These are phyloP conservation scores for Entomortierella lignicola DNA, from an alignment of 192 early-diverging fungal species.

Conservation along the genomic window DNA sequence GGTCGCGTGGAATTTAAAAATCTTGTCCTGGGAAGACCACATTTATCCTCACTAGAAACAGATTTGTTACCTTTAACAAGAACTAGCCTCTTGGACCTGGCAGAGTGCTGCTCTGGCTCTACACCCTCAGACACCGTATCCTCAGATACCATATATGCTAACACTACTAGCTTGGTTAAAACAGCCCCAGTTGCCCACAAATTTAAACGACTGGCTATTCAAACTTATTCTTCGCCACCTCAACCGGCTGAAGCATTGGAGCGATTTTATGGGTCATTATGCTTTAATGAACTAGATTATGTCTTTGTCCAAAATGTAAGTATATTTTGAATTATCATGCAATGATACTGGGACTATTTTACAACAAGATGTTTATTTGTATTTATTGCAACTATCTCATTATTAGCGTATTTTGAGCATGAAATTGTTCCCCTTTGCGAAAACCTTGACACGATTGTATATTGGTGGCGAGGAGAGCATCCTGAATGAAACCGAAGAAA, in stretches of 20 bases:
- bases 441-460: constrained; percentile 3
- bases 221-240: constrained; percentile 6
- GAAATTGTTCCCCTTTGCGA: constrained; percentile 26
- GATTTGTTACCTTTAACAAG: constrained; percentile 7
- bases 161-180: not conserved
- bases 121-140: not conserved
- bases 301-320: constrained; percentile 20
- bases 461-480: constrained; percentile 3
- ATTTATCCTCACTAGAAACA: constrained; percentile 9
- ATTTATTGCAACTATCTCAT: not conserved
- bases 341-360: too few species aligned
- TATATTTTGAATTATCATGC: not conserved
- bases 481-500: not conserved
- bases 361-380: not conserved
- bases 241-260: not conserved
- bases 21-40: constrained; percentile 12
- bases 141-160: too few species aligned
- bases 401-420: constrained; percentile 6
- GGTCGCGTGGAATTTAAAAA: not conserved
- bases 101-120: constrained; percentile 10
- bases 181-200: not conserved
- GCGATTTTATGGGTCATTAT: constrained; percentile 4
- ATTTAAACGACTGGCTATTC: constrained; percentile 15
- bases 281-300: constrained; percentile 11
- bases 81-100: constrained; percentile 7